phyloP scores from a whole-genome alignment of 768 basidiomycete genomes.

The Macrolepiota fuliginosa region DNA sequence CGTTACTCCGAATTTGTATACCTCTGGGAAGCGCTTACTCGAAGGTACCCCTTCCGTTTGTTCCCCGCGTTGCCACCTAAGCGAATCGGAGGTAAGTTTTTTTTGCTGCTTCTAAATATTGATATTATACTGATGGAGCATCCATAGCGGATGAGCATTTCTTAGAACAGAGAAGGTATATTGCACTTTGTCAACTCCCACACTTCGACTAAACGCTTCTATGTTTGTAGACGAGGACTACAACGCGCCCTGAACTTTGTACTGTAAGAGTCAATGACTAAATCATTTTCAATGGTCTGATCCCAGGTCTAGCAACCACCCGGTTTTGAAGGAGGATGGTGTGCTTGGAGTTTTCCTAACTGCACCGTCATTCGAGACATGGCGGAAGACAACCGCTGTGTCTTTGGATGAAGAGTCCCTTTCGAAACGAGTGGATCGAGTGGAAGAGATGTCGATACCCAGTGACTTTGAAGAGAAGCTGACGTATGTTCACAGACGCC shows the following conservation, averaged over 20 bases:
- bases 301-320: slow-evolving; percentile 67
- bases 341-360: slow-evolving; percentile 78
- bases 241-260: slow-evolving; percentile 77
- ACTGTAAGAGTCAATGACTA: slow-evolving; percentile 44
- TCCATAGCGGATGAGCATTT: slow-evolving; percentile 40
- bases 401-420: slow-evolving; percentile 87
- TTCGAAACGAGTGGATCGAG: slow-evolving; percentile 72
- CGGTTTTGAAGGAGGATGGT: slow-evolving; percentile 85
- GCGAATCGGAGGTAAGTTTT: slow-evolving; percentile 76
- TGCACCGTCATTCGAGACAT: slow-evolving; percentile 81
- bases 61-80: slow-evolving; percentile 89
- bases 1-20: slow-evolving; percentile 94
- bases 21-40: slow-evolving; percentile 81
- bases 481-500: slow-evolving; percentile 40
- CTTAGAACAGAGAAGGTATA: slow-evolving; percentile 82
- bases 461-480: slow-evolving; percentile 92
- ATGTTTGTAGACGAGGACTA: slow-evolving; percentile 64
- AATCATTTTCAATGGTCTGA: not conserved
- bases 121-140: slow-evolving; percentile 1
- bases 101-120: not conserved
- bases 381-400: slow-evolving; percentile 77
- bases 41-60: slow-evolving; percentile 92
- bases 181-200: not conserved
- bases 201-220: slow-evolving; percentile 1
- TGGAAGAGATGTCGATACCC: slow-evolving; percentile 92